A percentile compares a stretch with the other conserved stretches of the same genome.
Evolutionary conservation across 495 filamentous ascomycete genomes (phyloP).

Genomic region (Podospora didyma): DNA sequence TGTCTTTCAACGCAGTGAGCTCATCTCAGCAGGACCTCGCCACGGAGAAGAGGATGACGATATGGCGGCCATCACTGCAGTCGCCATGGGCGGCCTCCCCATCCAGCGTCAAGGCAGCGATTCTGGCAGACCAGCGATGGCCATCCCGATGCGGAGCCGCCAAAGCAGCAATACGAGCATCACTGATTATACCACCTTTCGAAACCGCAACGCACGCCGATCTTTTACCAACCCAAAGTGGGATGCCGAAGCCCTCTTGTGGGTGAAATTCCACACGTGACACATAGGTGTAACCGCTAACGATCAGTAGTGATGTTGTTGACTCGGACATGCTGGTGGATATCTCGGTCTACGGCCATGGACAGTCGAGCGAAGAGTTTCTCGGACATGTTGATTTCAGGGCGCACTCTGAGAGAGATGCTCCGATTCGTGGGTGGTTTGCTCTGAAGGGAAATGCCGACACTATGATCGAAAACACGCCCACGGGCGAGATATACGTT

Average conservation of each 20-base stretch:
- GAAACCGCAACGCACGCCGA: slow-evolving; percentile 47
- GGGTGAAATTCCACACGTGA: slow-evolving; percentile 35
- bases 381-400: slow-evolving; percentile 83
- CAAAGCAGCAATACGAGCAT: slow-evolving; percentile 92
- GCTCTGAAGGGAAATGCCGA: slow-evolving; percentile 62
- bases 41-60: slow-evolving; percentile 48
- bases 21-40: slow-evolving; percentile 81
- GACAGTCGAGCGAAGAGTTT: slow-evolving; percentile 77
- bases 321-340: slow-evolving; percentile 89
- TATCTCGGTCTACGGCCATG: slow-evolving; percentile 87
- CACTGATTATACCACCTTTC: slow-evolving; percentile 64
- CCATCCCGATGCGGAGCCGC: slow-evolving; percentile 91
- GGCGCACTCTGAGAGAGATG: slow-evolving; percentile 60
- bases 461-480: slow-evolving; percentile 47
- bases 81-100: slow-evolving; percentile 51
- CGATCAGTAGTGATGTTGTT: slow-evolving; percentile 73
- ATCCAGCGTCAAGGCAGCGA: slow-evolving; percentile 69
- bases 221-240: slow-evolving; percentile 86
- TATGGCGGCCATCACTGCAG: slow-evolving; percentile 35
- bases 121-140: slow-evolving; percentile 67
- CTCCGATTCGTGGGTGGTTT: slow-evolving; percentile 80
- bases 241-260: slow-evolving; percentile 96
- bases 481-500: slow-evolving; percentile 89
- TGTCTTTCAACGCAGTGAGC: slow-evolving; percentile 93
- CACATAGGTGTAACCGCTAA: slow-evolving; percentile 26